Conservation (phyloP, 2,329 filamentous ascomycete species). For the Reticulascus tulasneorum region DNA sequence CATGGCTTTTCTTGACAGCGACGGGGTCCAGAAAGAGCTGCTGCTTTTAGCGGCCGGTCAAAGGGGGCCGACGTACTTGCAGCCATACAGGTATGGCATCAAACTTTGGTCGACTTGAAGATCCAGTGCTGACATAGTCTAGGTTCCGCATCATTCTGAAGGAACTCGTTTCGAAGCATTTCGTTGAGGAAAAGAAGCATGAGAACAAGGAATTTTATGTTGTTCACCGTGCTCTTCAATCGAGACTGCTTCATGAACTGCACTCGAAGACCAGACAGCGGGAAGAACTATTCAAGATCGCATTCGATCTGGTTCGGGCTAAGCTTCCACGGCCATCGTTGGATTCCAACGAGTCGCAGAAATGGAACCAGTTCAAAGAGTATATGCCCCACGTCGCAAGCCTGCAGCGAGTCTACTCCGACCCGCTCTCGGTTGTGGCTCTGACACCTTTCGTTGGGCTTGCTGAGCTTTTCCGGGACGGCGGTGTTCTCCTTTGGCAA, state of each 20-base stretch:
- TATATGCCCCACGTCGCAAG: constrained; percentile 15
- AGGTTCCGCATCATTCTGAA: constrained; percentile 5
- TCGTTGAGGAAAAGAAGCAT: constrained; percentile 9
- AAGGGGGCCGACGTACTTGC: constrained; percentile 6
- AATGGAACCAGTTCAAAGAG: constrained; percentile 16
- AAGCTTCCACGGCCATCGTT: constrained; percentile 13
- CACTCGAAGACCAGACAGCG: constrained; percentile 11
- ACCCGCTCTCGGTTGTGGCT: constrained; percentile 1
- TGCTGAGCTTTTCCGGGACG: constrained; percentile 14
- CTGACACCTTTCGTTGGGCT: constrained; percentile 11
- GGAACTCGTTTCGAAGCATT: constrained; percentile 5
- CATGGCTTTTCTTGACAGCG: constrained; percentile 15
- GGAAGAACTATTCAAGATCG: constrained; percentile 10
- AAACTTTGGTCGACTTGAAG: neutral
- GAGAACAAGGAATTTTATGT: constrained; percentile 9
- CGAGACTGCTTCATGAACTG: constrained; percentile 12
- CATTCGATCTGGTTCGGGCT: constrained; percentile 10
- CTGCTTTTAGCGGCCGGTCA: constrained; percentile 9
- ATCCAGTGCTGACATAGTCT: neutral
- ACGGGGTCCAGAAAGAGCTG: constrained; percentile 14
- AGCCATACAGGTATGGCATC: constrained; percentile 4
- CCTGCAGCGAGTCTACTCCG: constrained; percentile 12
- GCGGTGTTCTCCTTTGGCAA: constrained; percentile 16
- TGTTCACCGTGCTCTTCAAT: constrained; percentile 13
- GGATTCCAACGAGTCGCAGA: constrained; percentile 7